Evolutionary conservation across 495 filamentous ascomycete genomes (phyloP), one percentile per base, ranked within the genome.

Genomic region (Aspergillus diversus): DNA sequence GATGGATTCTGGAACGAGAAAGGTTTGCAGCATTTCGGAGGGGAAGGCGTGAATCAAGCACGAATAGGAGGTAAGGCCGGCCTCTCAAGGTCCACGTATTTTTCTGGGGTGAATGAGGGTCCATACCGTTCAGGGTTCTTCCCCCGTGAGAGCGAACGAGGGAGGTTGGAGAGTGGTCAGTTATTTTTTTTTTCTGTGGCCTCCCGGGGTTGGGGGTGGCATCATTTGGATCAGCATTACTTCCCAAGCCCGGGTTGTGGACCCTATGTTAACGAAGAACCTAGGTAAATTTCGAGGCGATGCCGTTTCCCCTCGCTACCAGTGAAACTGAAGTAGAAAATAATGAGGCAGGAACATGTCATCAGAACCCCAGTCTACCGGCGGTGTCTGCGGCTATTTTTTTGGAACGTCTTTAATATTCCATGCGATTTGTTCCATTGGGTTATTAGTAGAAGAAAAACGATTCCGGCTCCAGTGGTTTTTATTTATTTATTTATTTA

Each of bases 1-100:
- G 51, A 33, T 54, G 55, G 55, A 47, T 46, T 46, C 55, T 57
- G 34, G 55, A 57, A 46, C 34, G 37, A 57, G 34, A 57, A n/a
- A 31, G 12, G 34, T 27, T 27, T 27, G 21, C 21, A 27, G 21
- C 2, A 27, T 27, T 27, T 27, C 2, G 55, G 33, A 17, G 13
- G n/a, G 16, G 33, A 21, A 31, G 49, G 7, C n/a, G 33, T 2
- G 39, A 11, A 37, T 33, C 33, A 34, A 37, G 53, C 27, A 37
- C 53, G 53, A 55, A 55, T 55, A 33, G 16, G 33, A 9, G 31
- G 6, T 55, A 27, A 55, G 33, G 37, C 31, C 33, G 33, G 32
- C 5, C 27, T 16, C 13, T 37, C 32, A 15, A 55, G 37, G 47
- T 21, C 17, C 47, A 50, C 47, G 47, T 50, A 50, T 50, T 50